These are phyloP conservation scores for Hibiscus syriacus DNA, from an alignment of 345 rosid genomes.

Conservation along the genomic window DNA sequence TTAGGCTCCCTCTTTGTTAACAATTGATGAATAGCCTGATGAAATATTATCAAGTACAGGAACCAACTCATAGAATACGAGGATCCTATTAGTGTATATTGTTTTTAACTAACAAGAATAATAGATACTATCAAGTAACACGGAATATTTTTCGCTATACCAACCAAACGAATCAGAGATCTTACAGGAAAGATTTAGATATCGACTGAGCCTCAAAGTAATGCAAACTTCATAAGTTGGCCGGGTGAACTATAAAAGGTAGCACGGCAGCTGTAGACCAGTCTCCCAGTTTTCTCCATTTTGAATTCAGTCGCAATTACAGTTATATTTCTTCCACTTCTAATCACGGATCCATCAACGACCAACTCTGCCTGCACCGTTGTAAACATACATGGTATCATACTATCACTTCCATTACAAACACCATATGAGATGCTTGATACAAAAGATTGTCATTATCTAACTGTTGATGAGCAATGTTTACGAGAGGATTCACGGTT, in stretches of 20 bases:
- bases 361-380: conserved; percentile 40
- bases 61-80: neutral
- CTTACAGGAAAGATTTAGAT: neutral
- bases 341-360: conserved; percentile 51
- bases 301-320: conserved; percentile 51
- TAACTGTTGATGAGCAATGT: too few species aligned
- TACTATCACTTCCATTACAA: neutral
- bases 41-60: neutral
- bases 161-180: neutral
- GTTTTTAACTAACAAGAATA: neutral
- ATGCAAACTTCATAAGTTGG: conserved; percentile 40
- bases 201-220: neutral
- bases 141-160: neutral
- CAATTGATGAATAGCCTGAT: too few species aligned
- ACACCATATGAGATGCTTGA: neutral
- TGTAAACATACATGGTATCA: neutral
- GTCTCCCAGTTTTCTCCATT: conserved; percentile 42
- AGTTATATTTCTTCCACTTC: conserved; percentile 67
- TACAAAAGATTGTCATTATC: neutral
- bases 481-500: too few species aligned
- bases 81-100: neutral
- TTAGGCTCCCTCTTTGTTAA: too few species aligned
- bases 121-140: too few species aligned
- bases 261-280: conserved; percentile 45
- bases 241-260: conserved; percentile 47